Evolutionary conservation across 2,329 filamentous ascomycete genomes (phyloP).

Genomic region (Aspergillus fijiensis): DNA sequence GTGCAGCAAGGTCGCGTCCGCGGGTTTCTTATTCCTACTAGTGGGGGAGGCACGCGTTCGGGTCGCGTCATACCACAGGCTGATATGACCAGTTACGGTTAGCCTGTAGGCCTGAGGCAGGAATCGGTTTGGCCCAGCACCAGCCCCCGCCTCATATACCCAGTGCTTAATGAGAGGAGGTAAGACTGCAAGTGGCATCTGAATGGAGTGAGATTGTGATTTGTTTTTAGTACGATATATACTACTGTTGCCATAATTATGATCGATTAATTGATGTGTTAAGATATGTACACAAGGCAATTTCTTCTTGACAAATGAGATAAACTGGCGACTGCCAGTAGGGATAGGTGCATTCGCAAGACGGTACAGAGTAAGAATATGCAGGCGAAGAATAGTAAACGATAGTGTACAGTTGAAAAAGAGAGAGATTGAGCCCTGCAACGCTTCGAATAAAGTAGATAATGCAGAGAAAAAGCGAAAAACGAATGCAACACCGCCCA

Average conservation of each 20-base stretch:
- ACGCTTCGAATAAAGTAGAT: constrained; percentile 3
- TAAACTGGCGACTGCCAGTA: neutral
- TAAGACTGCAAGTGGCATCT: too few species aligned
- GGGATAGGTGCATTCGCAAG: neutral
- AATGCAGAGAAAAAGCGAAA: constrained; percentile 11
- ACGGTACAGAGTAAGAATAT: constrained; percentile 2
- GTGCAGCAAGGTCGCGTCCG: constrained; percentile 24
- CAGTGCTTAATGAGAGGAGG: too few species aligned
- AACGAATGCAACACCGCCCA: constrained; percentile 12
- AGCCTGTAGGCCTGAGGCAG: constrained; percentile 20
- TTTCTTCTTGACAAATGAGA: constrained; percentile 11
- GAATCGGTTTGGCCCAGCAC: neutral
- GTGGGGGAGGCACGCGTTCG: constrained; percentile 29
- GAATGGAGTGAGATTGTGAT: neutral
- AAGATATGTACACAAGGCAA: constrained; percentile 27
- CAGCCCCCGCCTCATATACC: too few species aligned
- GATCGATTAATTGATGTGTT: too few species aligned
- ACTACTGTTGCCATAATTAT: too few species aligned
- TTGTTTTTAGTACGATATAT: neutral
- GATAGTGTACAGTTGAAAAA: neutral
- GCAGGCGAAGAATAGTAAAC: neutral
- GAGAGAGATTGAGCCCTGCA: neutral
- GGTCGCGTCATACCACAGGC: constrained; percentile 30
- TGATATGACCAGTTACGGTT: constrained; percentile 33
- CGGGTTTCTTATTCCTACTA: constrained; percentile 15